Percentiles rank a stretch among this genome's conserved stretches.
Conservation (phyloP, 768 basidiomycete genomes). For the Pleurotus djamor region DNA sequence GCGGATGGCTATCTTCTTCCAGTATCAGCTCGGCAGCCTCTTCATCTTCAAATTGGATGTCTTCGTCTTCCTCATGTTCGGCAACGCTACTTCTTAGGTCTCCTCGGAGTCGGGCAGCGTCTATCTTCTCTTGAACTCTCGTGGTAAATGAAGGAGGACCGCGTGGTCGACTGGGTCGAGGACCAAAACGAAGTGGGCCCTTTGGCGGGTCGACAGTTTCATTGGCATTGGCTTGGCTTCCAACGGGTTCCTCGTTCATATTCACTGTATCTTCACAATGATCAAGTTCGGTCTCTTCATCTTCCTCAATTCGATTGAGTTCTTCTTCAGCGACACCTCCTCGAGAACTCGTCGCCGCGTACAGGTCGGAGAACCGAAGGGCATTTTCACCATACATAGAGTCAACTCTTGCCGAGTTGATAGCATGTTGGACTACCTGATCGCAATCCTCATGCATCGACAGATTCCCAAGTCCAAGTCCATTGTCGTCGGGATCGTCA, state of each 20-base stretch:
- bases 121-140: conserved; percentile 41
- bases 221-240: too few species aligned
- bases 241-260: not conserved
- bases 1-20: too few species aligned
- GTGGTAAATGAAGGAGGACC: conserved; percentile 37
- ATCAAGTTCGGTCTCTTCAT: not conserved
- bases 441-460: conserved; percentile 30
- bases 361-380: conserved; percentile 36
- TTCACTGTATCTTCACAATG: not conserved
- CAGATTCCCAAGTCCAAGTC: conserved; percentile 15
- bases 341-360: conserved; percentile 25
- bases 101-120: conserved; percentile 12
- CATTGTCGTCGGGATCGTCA: not conserved
- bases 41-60: too few species aligned
- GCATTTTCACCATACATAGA: conserved; percentile 19
- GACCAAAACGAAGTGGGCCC: conserved; percentile 10
- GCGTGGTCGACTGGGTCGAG: conserved; percentile 19
- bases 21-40: too few species aligned
- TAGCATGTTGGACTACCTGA: conserved; percentile 29
- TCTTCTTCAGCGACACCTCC: conserved; percentile 4
- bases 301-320: not conserved
- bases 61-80: too few species aligned
- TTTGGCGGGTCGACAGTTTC: too few species aligned
- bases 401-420: conserved; percentile 25
- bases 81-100: not conserved